Evolutionary conservation across 768 basidiomycete species (phyloP), one percentile per base, ranked within the genome.

Genomic region (Austroboletus eburneus): DNA sequence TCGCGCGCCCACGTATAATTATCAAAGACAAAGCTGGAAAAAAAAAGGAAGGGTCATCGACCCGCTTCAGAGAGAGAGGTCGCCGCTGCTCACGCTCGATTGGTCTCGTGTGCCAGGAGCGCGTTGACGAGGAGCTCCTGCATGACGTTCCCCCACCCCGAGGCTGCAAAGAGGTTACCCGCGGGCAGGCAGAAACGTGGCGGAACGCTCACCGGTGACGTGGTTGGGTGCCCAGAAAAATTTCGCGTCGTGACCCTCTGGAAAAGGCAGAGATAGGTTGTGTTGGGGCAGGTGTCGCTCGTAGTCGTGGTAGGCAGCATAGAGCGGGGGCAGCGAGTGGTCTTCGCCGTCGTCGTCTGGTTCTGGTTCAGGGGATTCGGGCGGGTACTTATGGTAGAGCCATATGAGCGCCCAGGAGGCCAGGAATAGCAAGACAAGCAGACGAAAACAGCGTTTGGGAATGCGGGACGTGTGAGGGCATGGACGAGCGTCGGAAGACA

Each of bases 121-220:
- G 78, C 69, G 39, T 76, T 73, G 39, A 82, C 54, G 4, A 83
- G 43, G 47, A 79, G 71, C 48, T 82, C 81, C 49, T 84, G 78
- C 69, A 83, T 67, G 9, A 63, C 70, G 44, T 85, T 85, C 3
- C 81, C 81, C 79, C 79, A 83, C 3, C 82, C 83, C 35, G 72
- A 69, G 9, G 57, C 78, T 78, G 38, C 13, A 9, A 48, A 10
- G n/a, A 14, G n/a, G 27, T 47, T 5, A 56, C 14, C 4, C 22
- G 25, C 1, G 23, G 1, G 12, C 4, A 4, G 21, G n/a, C 3
- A 9, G 20, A 33, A 12, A 3, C 4, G 10, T 7, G 4, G 18
- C 34, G 10, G 17, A 16, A 17, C 8, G 54, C 70, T 52, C 39
- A 72, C 76, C 58, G 5, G 57, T 60, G 14, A 68, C 73, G 53